Conservation (phyloP, 2,329 filamentous ascomycete genomes). For the Metarhizium guizhouense region DNA sequence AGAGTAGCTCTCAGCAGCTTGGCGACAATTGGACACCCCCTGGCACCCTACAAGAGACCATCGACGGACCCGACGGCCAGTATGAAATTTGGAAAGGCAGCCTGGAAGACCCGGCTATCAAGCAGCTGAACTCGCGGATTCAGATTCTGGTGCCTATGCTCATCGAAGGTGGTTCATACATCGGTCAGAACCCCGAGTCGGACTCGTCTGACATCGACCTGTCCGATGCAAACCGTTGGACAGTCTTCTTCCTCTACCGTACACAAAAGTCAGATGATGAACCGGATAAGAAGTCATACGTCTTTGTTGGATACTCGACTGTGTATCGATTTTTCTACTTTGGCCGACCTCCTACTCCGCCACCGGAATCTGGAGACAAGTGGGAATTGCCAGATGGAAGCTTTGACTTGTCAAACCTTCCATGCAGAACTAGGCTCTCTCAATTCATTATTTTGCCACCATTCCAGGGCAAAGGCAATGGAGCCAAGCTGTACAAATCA, state of each 20-base stretch:
- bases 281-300: conserved; percentile 52
- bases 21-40: conserved; percentile 56
- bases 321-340: conserved; percentile 78
- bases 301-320: conserved; percentile 82
- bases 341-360: conserved; percentile 33
- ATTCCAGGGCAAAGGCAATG: conserved; percentile 74
- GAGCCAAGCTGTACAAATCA: conserved; percentile 68
- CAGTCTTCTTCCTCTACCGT: conserved; percentile 77
- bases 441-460: conserved; percentile 89
- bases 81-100: conserved; percentile 83
- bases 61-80: conserved; percentile 49
- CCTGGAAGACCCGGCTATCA: conserved; percentile 60
- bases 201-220: conserved; percentile 57
- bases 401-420: conserved; percentile 49
- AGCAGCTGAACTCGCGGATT: conserved; percentile 66
- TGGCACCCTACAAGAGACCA: conserved; percentile 59
- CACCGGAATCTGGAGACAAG: conserved; percentile 27
- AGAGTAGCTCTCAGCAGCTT: conserved; percentile 42
- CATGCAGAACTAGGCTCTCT: conserved; percentile 75
- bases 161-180: conserved; percentile 83
- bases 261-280: conserved; percentile 39
- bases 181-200: conserved; percentile 39
- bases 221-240: conserved; percentile 75
- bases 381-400: conserved; percentile 37
- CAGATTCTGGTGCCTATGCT: conserved; percentile 79